Evolutionary conservation across 2,329 filamentous ascomycete genomes (phyloP), one percentile per base, ranked within the genome.

Genomic region (Cyphellophora europaea): DNA sequence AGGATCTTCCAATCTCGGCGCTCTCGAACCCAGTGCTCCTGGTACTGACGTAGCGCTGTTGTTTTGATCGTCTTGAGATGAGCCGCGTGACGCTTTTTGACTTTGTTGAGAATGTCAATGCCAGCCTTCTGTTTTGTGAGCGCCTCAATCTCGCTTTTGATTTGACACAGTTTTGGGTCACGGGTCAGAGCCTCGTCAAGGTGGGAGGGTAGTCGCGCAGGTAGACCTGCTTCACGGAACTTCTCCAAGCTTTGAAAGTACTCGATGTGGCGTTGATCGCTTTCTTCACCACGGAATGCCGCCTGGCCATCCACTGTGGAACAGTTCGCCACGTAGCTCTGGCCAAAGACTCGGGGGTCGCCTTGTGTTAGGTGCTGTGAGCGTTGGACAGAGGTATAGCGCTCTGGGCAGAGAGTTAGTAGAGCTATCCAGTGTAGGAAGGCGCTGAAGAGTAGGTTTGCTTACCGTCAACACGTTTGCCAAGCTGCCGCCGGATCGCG

Each of bases 121-220:
- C 21, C 33, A 37, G 19, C n/a, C 6, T n/a, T n/a, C n/a, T n/a
- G n/a, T n/a, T 17, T 16, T 19, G 23, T 8, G 32, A 25, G 18
- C 11, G 12, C 15, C 19, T 19, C 34, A 3, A 35, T 35, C 30
- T 43, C 35, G 18, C 6, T 19, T 33, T 43, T 23, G 5, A 40
- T 36, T 13, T 14, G 69, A 69, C 21, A 15, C 21, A 11, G 31
- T 32, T 30, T 16, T 5, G 30, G 6, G 33, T 45, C 37, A 1
- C 37, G 27, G 27, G 36, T 32, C 18, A 46, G 27, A 10, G 29
- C 21, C 14, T 45, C 30, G 11, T 40, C 37, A n/a, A 42, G 21
- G 12, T 33, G 38, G 11, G 34, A 28, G 13, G 39, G 39, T 5
- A 46, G 34, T 25, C 36, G 13, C 27, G 13, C 14, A 6, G 43